Conservation (phyloP, 345 rosid genomes). For the Sisymbrium irio region DNA sequence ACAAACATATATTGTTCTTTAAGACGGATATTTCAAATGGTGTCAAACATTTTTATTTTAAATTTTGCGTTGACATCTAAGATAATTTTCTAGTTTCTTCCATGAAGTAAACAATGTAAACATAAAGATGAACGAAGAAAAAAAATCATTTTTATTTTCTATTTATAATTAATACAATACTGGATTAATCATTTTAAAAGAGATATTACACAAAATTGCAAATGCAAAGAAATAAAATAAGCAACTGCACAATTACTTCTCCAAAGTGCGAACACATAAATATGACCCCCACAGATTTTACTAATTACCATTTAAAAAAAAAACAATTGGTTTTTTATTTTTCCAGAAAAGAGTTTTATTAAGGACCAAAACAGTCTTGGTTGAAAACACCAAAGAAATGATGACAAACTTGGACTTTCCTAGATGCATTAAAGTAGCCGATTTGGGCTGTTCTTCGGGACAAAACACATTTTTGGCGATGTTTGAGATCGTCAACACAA, state of each 20-base stretch:
- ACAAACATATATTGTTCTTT: not conserved
- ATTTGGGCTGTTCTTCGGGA: constrained; percentile 51
- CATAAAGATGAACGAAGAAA: too few species aligned
- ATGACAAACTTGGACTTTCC: constrained; percentile 12
- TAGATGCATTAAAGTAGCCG: constrained; percentile 26
- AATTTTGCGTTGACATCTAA: too few species aligned
- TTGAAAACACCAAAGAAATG: constrained; percentile 13
- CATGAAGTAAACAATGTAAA: too few species aligned
- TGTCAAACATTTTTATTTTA: too few species aligned
- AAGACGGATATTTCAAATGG: too few species aligned
- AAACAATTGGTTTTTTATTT: not conserved
- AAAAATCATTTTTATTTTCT: too few species aligned
- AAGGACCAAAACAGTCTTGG: not conserved
- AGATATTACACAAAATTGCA: too few species aligned
- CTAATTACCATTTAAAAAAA: not conserved
- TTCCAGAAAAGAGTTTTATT: constrained; percentile 10
- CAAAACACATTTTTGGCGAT: constrained; percentile 37
- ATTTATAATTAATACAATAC: too few species aligned
- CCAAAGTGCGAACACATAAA: not conserved
- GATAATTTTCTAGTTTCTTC: too few species aligned
- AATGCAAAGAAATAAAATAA: not conserved
- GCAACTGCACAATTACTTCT: not conserved
- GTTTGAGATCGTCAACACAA: constrained; percentile 8
- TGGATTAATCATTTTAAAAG: too few species aligned
- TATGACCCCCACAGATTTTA: not conserved